These are phyloP conservation scores for Haematococcus lacustris DNA, from an alignment of 139 green algal species.

Conservation along the genomic window DNA sequence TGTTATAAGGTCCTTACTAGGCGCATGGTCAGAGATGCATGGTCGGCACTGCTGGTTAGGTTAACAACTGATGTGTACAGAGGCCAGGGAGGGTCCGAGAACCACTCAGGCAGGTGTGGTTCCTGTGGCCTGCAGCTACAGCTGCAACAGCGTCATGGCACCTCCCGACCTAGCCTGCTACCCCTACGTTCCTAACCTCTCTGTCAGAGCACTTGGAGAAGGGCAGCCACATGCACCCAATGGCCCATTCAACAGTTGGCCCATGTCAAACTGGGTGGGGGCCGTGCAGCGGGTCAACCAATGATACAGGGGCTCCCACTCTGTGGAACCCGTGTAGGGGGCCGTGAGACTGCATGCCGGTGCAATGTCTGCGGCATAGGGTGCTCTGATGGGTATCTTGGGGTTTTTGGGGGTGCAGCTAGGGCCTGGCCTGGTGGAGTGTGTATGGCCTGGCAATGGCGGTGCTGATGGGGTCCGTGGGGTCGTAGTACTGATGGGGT, in stretches of 20 bases:
- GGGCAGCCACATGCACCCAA: too few species aligned
- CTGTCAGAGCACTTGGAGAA: too few species aligned
- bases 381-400: background rate
- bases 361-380: too few species aligned
- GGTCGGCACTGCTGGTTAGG: background rate
- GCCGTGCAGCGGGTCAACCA: too few species aligned
- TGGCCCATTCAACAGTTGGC: too few species aligned
- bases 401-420: background rate
- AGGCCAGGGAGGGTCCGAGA: background rate
- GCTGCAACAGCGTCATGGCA: too few species aligned
- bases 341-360: too few species aligned
- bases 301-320: too few species aligned
- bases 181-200: too few species aligned
- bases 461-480: background rate
- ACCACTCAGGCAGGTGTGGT: background rate
- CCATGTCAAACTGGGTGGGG: too few species aligned
- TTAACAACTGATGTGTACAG: background rate
- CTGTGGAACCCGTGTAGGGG: too few species aligned
- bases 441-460: background rate
- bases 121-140: background rate
- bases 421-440: background rate
- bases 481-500: background rate
- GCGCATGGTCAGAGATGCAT: background rate
- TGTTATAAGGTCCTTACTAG: background rate
- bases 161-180: too few species aligned